Percentiles rank a stretch among this genome's conserved stretches.
Conservation (phyloP, 1,139 yeast genomes). For the Protomyces macrosporus region DNA sequence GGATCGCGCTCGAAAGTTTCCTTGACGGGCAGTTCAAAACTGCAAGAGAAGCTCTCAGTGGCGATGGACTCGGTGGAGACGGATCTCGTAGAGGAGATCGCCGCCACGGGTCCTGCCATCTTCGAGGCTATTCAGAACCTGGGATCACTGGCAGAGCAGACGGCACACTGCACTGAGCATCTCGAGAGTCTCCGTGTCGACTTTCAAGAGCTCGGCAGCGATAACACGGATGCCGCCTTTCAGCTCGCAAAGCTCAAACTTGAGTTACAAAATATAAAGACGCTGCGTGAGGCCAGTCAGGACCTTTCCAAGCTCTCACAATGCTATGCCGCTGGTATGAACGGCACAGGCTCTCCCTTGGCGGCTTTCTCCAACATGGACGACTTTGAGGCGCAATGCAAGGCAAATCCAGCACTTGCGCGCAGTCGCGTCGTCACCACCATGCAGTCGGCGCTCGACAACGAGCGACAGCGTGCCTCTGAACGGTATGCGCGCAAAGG, state of each 20-base stretch:
- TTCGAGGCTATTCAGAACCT: slow-evolving; percentile 79
- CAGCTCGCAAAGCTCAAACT: slow-evolving; percentile 50
- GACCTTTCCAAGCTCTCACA: slow-evolving; percentile 44
- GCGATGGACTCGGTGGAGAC: slow-evolving; percentile 82
- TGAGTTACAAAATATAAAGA: slow-evolving; percentile 56
- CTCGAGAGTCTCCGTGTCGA: slow-evolving; percentile 47
- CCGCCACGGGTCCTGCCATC: slow-evolving; percentile 76
- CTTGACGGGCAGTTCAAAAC: slow-evolving; percentile 43
- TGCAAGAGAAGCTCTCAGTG: slow-evolving; percentile 78
- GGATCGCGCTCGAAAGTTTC: slow-evolving; percentile 33
- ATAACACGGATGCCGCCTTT: slow-evolving; percentile 52
- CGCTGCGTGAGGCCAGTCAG: slow-evolving; percentile 57
- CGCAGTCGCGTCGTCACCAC: neutral
- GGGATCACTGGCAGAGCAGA: slow-evolving; percentile 54
- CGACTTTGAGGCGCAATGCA: neutral
- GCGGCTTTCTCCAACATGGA: neutral
- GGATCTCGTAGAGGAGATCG: slow-evolving; percentile 72
- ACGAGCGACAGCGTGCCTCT: neutral
- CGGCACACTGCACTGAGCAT: slow-evolving; percentile 49
- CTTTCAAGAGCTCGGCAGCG: slow-evolving; percentile 42
- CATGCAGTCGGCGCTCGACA: neutral
- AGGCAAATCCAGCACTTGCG: neutral
- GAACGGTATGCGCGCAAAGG: neutral
- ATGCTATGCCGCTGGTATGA: neutral
- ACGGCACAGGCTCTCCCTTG: neutral